These are phyloP conservation scores for Fragilaria radians DNA, from an alignment of 108 stramenopile genomes.

Conservation along the genomic window DNA sequence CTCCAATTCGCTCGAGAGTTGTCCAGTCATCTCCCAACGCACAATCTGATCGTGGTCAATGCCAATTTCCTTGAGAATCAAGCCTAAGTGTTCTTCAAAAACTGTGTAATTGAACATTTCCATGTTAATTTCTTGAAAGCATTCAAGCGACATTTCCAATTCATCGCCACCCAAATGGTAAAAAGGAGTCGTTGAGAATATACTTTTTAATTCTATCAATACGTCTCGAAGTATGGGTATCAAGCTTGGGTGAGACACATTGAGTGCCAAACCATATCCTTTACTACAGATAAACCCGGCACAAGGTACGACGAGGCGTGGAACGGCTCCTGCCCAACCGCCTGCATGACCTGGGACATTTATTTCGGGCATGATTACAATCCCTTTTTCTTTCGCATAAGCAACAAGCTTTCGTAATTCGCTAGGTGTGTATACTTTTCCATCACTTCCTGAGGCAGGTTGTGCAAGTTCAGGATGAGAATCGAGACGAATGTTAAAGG, in stretches of 20 bases:
- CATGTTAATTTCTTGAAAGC: constrained; percentile 27
- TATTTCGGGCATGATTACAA: constrained; percentile 35
- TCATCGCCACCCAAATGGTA: constrained; percentile 40
- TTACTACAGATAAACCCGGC: constrained; percentile 29
- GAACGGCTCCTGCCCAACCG: constrained; percentile 23
- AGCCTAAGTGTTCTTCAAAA: neutral
- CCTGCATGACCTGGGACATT: constrained; percentile 45
- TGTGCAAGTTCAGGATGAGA: constrained; percentile 9
- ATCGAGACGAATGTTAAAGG: constrained; percentile 16
- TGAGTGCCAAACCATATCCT: constrained; percentile 40
- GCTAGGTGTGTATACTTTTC: constrained; percentile 10
- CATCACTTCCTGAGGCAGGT: neutral
- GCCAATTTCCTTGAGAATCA: constrained; percentile 4
- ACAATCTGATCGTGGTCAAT: constrained; percentile 20
- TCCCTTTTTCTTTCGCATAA: constrained; percentile 20
- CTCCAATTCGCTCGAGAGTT: neutral
- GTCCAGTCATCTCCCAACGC: constrained; percentile 19
- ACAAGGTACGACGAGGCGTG: constrained; percentile 31
- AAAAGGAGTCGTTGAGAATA: constrained; percentile 38
- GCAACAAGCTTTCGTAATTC: constrained; percentile 28
- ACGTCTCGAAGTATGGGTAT: constrained; percentile 19
- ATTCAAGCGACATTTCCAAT: constrained; percentile 22
- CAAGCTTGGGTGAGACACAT: constrained; percentile 23
- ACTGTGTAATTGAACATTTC: neutral
- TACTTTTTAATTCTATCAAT: constrained; percentile 26